These are phyloP conservation scores for Leptomonas seymouri DNA, from an alignment of 208 protist species.

Conservation along the genomic window DNA sequence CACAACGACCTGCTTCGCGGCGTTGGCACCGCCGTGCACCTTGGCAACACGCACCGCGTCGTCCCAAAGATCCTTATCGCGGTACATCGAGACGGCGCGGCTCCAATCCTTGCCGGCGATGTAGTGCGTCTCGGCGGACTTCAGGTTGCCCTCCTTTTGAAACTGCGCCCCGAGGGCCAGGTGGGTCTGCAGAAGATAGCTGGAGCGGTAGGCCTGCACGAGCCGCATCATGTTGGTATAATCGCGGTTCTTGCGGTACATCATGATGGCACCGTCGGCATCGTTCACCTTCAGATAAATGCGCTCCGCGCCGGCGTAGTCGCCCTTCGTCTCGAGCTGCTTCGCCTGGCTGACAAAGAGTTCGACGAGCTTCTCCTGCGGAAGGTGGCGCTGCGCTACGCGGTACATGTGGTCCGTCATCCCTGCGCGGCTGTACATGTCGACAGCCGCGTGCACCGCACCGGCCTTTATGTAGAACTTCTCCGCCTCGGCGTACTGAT, in stretches of 20 bases:
- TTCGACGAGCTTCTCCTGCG: slow-evolving; percentile 84
- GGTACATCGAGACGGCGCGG: slow-evolving; percentile 98
- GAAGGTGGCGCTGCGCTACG: slow-evolving; percentile 92
- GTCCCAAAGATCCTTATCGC: slow-evolving; percentile 95
- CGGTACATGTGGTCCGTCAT: slow-evolving; percentile 95
- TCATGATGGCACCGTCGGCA: slow-evolving; percentile 97
- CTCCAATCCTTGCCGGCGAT: slow-evolving; percentile 96
- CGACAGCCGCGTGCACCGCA: slow-evolving; percentile 90
- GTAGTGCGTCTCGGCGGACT: slow-evolving; percentile 95
- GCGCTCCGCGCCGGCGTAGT: slow-evolving; percentile 95
- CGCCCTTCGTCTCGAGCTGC: slow-evolving; percentile 93
- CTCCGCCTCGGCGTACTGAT: slow-evolving; percentile 94
- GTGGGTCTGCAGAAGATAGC: slow-evolving; percentile 95
- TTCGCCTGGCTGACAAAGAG: slow-evolving; percentile 95
- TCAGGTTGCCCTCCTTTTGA: slow-evolving; percentile 94
- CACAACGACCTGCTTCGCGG: slow-evolving; percentile 94
- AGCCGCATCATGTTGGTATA: slow-evolving; percentile 95
- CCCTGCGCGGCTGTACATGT: slow-evolving; percentile 96
- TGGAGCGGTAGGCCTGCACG: slow-evolving; percentile 91
- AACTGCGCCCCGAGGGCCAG: slow-evolving; percentile 95
- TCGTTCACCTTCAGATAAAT: slow-evolving; percentile 97
- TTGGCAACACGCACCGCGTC: slow-evolving; percentile 98
- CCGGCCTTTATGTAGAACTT: slow-evolving; percentile 93
- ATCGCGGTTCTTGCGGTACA: slow-evolving; percentile 94
- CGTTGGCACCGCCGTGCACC: slow-evolving; percentile 92